phyloP scores from a whole-genome alignment of 2,329 filamentous ascomycete genomes.

The Colletotrichum sp. region DNA sequence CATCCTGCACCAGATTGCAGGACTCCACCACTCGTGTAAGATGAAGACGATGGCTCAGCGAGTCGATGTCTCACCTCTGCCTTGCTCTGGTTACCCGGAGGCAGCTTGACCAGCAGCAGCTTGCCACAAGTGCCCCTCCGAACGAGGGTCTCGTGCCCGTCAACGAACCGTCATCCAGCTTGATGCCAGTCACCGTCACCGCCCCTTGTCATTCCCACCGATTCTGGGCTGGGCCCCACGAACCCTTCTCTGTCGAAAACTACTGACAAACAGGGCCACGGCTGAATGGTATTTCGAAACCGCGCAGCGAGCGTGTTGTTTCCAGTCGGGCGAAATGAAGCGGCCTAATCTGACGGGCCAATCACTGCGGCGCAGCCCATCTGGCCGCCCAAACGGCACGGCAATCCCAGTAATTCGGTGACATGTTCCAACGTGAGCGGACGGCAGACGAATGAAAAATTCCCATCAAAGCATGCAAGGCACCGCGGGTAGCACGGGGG shows the following conservation, averaged over 20 bases:
- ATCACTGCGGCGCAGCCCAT: background rate
- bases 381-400: background rate
- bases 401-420: slow-evolving; percentile 5
- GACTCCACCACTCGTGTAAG: slow-evolving; percentile 46
- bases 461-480: slow-evolving; percentile 15
- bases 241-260: slow-evolving; percentile 4
- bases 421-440: slow-evolving; percentile 21
- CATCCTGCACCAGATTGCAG: slow-evolving; percentile 42
- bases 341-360: slow-evolving; percentile 1
- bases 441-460: slow-evolving; percentile 5
- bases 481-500: slow-evolving; percentile 11
- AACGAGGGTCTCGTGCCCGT: slow-evolving; percentile 47
- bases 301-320: slow-evolving; percentile 4
- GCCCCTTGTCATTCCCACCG: slow-evolving; percentile 8
- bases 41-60: slow-evolving; percentile 45
- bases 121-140: slow-evolving; percentile 41
- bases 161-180: slow-evolving; percentile 35
- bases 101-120: slow-evolving; percentile 30
- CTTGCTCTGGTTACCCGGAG: slow-evolving; percentile 38
- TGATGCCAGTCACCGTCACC: slow-evolving; percentile 11
- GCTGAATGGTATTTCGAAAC: slow-evolving; percentile 8
- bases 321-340: background rate
- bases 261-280: slow-evolving; percentile 2
- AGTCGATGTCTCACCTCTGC: slow-evolving; percentile 52
- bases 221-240: background rate